Evolutionary conservation across 495 filamentous ascomycete species (phyloP).

Genomic region (Jackrogersella multiformis): DNA sequence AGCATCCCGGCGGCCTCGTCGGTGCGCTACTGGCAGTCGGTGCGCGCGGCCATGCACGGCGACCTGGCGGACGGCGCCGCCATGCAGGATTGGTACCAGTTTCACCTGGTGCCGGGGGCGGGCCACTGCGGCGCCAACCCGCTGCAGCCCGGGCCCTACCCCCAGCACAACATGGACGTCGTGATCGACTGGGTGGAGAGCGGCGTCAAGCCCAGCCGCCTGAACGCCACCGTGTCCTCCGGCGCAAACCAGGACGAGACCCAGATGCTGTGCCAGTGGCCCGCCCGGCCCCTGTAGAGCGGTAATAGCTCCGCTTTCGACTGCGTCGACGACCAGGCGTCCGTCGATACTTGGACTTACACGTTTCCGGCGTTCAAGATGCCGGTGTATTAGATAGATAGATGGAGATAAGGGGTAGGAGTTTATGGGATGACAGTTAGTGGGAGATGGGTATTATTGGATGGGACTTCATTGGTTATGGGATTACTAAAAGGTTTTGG

Average conservation of each 20-base stretch:
- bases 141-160: conserved; percentile 54
- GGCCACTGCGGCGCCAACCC: conserved; percentile 57
- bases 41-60: conserved; percentile 60
- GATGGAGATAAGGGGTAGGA: too few species aligned
- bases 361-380: conserved; percentile 21
- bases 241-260: conserved; percentile 50
- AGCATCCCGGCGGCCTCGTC: conserved; percentile 57
- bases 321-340: conserved; percentile 56
- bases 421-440: too few species aligned
- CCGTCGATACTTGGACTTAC: conserved; percentile 50
- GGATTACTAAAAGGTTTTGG: too few species aligned
- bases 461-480: too few species aligned
- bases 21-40: conserved; percentile 58
- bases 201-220: conserved; percentile 48
- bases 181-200: conserved; percentile 63
- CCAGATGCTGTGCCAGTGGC: conserved; percentile 57
- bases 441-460: too few species aligned
- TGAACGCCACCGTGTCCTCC: conserved; percentile 51
- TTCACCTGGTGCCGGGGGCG: conserved; percentile 61
- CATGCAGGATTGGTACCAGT: conserved; percentile 58
- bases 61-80: conserved; percentile 45
- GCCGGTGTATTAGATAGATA: conserved; percentile 18
- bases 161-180: conserved; percentile 51
- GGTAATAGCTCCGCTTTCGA: conserved; percentile 39
- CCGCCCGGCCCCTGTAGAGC: conserved; percentile 55